Base-by-base conservation (phyloP, 2,329 filamentous ascomycete genomes). In the Ampelomyces quisqualis region DNA sequence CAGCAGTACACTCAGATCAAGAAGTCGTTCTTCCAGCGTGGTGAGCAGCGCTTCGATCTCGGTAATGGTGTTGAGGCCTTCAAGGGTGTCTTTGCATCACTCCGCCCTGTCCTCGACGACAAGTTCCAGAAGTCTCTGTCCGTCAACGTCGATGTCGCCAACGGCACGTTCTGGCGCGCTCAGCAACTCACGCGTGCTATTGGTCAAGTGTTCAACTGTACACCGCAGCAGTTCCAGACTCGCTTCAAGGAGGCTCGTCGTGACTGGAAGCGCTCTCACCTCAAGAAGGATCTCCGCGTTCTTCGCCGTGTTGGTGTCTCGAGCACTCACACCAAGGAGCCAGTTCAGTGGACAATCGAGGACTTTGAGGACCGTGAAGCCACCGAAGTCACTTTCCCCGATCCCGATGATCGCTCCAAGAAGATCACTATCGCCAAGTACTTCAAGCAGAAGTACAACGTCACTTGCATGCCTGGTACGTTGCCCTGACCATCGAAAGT, bases 71-170 rank as follows among this genome's bases (percentile, higher is more conserved):
- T 93, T 2, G 82, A 90, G 59, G 88, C 89, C 0, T 84, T 88
- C 72, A 95, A 95, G 64, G 93, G 93, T 20, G 85, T 90, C 4
- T 97, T 95, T 57, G 82, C 89, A 7, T 90, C 90, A 0, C 83
- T 96, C 36, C 82, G 90, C 28, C 78, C 91, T 15, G 85, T 84
- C 32, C 77, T 88, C 58, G 45, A 71, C 65, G 57, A 67, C 55
- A 45, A 56, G 49, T 41, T 62, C 49, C 76, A 79, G 21, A 77
- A 80, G 18, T 81, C 80, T 7, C 75, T 97, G 5, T 81, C 86
- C 0, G 73, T 98, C 62, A 97, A 96, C 55, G 82, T 95, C 8
- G 91, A 98, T 58, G 86, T 95, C 20, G 85, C 90, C 41, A 95
- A 97, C 62, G 87, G 88, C 0, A 87, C 86, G 9, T 98, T 98